Base-by-base conservation (phyloP, 495 filamentous ascomycete species). In the Lophiostoma macrostomum region DNA sequence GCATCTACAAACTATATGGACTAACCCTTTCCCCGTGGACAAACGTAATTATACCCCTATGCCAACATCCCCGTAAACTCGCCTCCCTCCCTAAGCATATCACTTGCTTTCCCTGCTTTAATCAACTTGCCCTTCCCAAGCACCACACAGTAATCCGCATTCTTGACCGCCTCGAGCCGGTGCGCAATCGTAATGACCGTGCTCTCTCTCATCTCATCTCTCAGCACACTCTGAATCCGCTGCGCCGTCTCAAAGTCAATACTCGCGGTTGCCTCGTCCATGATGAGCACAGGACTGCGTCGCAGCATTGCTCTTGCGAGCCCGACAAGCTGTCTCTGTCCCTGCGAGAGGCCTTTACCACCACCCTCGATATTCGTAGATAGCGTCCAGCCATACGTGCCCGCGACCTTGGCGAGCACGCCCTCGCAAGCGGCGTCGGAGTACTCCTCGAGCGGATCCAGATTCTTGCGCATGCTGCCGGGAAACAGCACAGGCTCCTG, bases 181-280 rank as follows among this genome's bases (percentile, higher is more conserved):
- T 95, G 89, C 34, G 88, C 89, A 69, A 95, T 90, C 3, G 86
- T 90, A 40, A 95, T 83, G 12, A 95, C 88, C 2, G 89, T 95
- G 55, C 86, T 90, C 30, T 83, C 72, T 39, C 68, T 73, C 71
- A 93, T 73, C 73, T 91, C 88, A 58, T 87, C 82, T 25, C 84
- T 69, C 47, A 95, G 64, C 28, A 93, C 73, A 60, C 81, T 74
- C 72, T 95, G 88, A 38, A 93, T 88, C 47, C 83, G 75, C 60
- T 80, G 69, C n/a, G 86, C 85, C 1, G 86, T 93, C 65, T 84
- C 81, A 54, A 76, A 76, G 60, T 95, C 89, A 53, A 95, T 89
- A 12, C 81, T 86, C 13, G 88, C 88, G n/a, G 89, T 95, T 14
- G 89, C 89, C 54, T 69, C 44, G 25, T 38, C 44, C 48, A 35